Evolutionary conservation across 2,329 filamentous ascomycete genomes (phyloP).

Genomic region (Arthroderma uncinatum): DNA sequence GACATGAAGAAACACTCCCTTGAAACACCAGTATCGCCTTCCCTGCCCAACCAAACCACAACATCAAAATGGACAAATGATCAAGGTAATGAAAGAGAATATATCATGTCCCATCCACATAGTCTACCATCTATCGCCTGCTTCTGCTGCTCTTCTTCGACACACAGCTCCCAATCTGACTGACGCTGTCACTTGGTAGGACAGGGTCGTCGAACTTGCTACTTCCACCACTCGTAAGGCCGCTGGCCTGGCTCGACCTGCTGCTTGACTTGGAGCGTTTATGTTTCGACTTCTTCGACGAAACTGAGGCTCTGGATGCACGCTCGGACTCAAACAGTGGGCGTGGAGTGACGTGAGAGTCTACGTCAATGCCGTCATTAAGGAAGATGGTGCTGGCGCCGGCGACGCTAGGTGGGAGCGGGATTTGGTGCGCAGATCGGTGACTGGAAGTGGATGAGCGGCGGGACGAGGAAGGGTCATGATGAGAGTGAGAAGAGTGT

Average conservation of each 20-base stretch:
- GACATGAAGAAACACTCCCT: not conserved
- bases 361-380: conserved; percentile 21
- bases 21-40: not conserved
- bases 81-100: not conserved
- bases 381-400: conserved; percentile 21
- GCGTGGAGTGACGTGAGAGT: conserved; percentile 50
- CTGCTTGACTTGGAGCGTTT: conserved; percentile 7
- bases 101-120: not conserved
- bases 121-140: not conserved
- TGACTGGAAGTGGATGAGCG: conserved; percentile 7
- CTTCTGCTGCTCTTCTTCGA: conserved; percentile 14
- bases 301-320: conserved; percentile 20
- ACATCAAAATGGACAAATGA: not conserved
- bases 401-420: conserved; percentile 25
- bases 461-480: not conserved
- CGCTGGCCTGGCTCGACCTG: conserved; percentile 6
- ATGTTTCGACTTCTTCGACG: conserved; percentile 18
- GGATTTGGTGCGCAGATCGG: conserved; percentile 21
- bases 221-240: conserved; percentile 7
- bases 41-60: not conserved
- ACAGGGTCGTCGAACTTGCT: conserved; percentile 31
- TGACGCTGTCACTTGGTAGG: conserved; percentile 30
- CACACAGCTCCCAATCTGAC: conserved; percentile 25
- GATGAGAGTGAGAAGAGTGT: conserved; percentile 10
- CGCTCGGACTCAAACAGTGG: conserved; percentile 16